Percentiles rank a stretch among this genome's conserved stretches.
Conservation (phyloP, 2,329 filamentous ascomycete genomes). For the Nannizziopsis barbatae region DNA sequence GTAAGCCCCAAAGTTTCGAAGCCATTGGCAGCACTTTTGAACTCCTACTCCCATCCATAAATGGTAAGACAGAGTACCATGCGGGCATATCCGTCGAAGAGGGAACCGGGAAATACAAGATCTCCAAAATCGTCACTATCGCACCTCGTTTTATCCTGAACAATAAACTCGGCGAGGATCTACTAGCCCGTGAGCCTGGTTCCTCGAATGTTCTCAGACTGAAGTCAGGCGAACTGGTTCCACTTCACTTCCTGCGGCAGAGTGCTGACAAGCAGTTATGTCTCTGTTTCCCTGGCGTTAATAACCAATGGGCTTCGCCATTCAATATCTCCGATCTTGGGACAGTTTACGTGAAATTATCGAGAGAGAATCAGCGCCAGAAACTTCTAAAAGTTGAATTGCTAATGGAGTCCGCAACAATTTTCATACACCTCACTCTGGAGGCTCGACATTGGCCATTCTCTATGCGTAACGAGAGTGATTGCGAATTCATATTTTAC, state of each 20-base stretch:
- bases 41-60: conserved; percentile 64
- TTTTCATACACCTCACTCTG: conserved; percentile 81
- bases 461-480: conserved; percentile 96
- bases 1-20: conserved; percentile 94
- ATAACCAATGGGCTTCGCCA: conserved; percentile 94
- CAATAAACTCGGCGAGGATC: conserved; percentile 79
- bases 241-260: conserved; percentile 81
- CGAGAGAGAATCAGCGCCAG: conserved; percentile 80
- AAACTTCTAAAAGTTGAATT: conserved; percentile 78
- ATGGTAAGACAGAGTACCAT: conserved; percentile 70
- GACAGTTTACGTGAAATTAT: conserved; percentile 84
- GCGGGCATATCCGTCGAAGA: conserved; percentile 79
- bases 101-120: conserved; percentile 93
- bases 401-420: conserved; percentile 81
- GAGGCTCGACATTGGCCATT: conserved; percentile 97
- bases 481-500: conserved; percentile 92
- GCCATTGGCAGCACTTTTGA: conserved; percentile 90
- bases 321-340: conserved; percentile 96
- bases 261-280: conserved; percentile 77
- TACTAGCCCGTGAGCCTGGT: conserved; percentile 82
- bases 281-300: conserved; percentile 82
- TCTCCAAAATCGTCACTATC: conserved; percentile 90
- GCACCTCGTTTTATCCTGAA: conserved; percentile 87
- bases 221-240: conserved; percentile 65
- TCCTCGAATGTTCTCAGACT: conserved; percentile 75